Percentiles rank a stretch among this genome's conserved stretches.
These are phyloP conservation scores for Dactylorhiza incarnata DNA, from an alignment of 106 monocot species.

Conservation along the genomic window DNA sequence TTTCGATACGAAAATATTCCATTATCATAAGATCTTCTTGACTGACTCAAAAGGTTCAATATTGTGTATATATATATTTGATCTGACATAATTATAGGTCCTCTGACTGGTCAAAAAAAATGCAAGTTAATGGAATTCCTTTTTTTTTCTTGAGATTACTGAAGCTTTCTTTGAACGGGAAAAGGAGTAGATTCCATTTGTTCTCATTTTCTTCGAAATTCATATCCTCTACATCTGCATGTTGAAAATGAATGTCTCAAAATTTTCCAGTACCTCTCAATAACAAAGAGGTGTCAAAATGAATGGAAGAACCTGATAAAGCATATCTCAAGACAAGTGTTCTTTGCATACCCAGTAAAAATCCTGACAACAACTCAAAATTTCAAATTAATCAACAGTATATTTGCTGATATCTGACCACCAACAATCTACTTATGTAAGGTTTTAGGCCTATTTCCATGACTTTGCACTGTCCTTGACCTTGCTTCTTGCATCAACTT, in stretches of 20 bases:
- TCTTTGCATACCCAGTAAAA: not conserved
- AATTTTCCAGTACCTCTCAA: not conserved
- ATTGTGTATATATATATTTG: too few species aligned
- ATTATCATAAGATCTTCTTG: too few species aligned
- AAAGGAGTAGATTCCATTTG: too few species aligned
- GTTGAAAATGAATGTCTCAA: not conserved
- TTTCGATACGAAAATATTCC: not conserved
- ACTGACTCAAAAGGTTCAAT: too few species aligned
- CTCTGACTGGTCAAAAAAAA: too few species aligned
- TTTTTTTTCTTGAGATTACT: too few species aligned
- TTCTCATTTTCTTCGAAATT: too few species aligned
- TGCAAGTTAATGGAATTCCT: too few species aligned
- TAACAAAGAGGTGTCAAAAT: not conserved
- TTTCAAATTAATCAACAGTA: not conserved
- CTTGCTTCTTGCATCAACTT: slow-evolving; percentile 33
- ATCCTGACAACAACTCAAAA: not conserved
- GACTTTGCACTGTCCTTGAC: not conserved
- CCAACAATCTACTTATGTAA: not conserved
- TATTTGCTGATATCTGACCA: not conserved
- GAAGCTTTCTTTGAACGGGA: too few species aligned
- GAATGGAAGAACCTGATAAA: not conserved
- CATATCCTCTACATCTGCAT: too few species aligned
- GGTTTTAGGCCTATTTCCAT: not conserved
- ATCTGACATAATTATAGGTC: too few species aligned
- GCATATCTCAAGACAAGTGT: not conserved